These are phyloP conservation scores for Colletotrichum sp. DNA, from an alignment of 2,329 filamentous ascomycete species.

Conservation along the genomic window DNA sequence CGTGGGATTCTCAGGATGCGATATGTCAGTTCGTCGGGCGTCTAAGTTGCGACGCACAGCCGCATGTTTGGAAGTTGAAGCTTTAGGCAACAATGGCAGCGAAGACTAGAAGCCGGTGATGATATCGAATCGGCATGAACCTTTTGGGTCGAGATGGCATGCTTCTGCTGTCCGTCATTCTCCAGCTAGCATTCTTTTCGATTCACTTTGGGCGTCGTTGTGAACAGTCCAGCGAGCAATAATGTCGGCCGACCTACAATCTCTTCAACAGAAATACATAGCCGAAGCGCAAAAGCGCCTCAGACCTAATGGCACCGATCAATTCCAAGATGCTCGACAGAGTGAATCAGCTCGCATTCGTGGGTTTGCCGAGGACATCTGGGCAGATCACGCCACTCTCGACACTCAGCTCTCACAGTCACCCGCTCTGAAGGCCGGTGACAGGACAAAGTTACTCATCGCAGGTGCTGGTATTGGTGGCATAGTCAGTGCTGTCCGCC, in stretches of 20 bases:
- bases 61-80: background rate
- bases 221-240: background rate
- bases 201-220: background rate
- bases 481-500: conserved; percentile 30
- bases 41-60: background rate
- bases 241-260: background rate
- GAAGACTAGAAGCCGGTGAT: background rate
- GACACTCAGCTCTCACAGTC: background rate
- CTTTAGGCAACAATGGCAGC: background rate
- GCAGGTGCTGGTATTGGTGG: conserved; percentile 40
- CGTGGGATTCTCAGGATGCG: background rate
- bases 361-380: background rate
- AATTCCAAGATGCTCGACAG: background rate
- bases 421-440: background rate
- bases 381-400: background rate
- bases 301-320: background rate
- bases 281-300: background rate
- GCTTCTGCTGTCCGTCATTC: background rate
- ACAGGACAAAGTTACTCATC: conserved; percentile 30
- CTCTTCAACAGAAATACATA: background rate
- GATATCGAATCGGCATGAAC: background rate
- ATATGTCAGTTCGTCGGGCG: background rate
- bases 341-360: background rate
- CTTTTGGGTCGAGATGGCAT: background rate
- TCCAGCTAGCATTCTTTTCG: background rate